Evolutionary conservation across 176 grass and related monocot genomes (phyloP).

Genomic region (Oryza longistaminata): DNA sequence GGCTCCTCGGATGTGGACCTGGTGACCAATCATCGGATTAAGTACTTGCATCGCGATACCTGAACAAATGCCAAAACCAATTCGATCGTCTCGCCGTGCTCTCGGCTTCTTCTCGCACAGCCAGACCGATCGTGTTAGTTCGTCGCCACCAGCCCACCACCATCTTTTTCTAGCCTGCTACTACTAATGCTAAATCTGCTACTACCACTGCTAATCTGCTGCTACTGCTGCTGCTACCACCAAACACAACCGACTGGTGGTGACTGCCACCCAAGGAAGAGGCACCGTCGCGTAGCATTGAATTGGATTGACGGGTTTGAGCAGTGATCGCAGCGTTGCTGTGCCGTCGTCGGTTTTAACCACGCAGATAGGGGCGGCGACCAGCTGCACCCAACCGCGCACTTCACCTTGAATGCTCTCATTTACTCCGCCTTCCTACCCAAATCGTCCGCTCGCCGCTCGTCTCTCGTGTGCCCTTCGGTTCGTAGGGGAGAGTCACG

Average conservation of each 20-base stretch:
- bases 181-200: not conserved
- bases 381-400: not conserved
- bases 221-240: not conserved
- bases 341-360: not conserved
- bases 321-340: not conserved
- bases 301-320: constrained; percentile 5
- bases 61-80: not conserved
- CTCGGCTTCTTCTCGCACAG: not conserved
- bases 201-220: not conserved
- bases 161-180: not conserved
- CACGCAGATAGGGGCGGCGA: constrained; percentile 3
- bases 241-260: not conserved
- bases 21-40: not conserved
- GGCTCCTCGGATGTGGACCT: not conserved
- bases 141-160: not conserved
- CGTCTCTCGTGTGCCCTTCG: not conserved
- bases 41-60: not conserved
- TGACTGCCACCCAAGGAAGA: not conserved
- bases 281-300: constrained; percentile 7
- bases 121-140: not conserved
- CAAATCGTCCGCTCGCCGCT: not conserved
- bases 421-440: not conserved
- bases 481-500: not conserved
- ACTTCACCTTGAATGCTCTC: not conserved
- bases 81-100: not conserved